These are phyloP conservation scores for Fraxinus angustifolia DNA, from an alignment of 305 asterid genomes.

Conservation along the genomic window DNA sequence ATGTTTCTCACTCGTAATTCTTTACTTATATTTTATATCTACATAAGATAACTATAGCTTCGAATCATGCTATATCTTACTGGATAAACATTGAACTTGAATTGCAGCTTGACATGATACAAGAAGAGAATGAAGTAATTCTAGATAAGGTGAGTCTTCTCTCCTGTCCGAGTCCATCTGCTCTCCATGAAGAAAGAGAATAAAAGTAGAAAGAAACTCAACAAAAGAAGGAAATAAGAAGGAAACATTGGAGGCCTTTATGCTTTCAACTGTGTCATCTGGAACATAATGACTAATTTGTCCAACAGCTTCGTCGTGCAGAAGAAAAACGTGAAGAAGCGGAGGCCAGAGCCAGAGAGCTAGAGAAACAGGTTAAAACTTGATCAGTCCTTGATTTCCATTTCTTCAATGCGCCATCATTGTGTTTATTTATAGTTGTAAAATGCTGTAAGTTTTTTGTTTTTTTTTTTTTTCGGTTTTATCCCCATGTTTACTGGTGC, in stretches of 20 bases:
- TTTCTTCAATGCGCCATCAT: conserved; percentile 12
- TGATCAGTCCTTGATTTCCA: conserved; percentile 5
- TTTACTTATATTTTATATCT: conserved; percentile 12
- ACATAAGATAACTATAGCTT: conserved; percentile 6
- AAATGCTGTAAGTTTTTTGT: neutral
- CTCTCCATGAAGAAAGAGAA: conserved; percentile 2
- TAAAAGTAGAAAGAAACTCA: neutral
- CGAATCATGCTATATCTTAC: conserved; percentile 13
- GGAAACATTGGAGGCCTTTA: neutral
- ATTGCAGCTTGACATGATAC: conserved; percentile 97
- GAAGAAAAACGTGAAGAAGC: conserved; percentile 92
- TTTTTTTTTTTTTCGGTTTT: neutral
- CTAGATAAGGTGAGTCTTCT: conserved; percentile 74
- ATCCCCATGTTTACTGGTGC: conserved; percentile 17
- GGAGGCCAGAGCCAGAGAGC: conserved; percentile 86
- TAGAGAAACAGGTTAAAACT: conserved; percentile 83
- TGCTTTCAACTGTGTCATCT: conserved; percentile 15
- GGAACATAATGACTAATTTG: conserved; percentile 34
- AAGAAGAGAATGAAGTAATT: conserved; percentile 81
- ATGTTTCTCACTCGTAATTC: conserved; percentile 16
- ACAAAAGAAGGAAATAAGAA: conserved; percentile 10
- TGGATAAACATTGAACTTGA: conserved; percentile 22
- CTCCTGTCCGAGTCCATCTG: conserved; percentile 7
- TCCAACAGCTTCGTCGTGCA: conserved; percentile 73
- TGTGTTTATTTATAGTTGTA: conserved; percentile 4